Conservation (phyloP, 1,139 yeast genomes). For the Geotrichum histeridarum region DNA sequence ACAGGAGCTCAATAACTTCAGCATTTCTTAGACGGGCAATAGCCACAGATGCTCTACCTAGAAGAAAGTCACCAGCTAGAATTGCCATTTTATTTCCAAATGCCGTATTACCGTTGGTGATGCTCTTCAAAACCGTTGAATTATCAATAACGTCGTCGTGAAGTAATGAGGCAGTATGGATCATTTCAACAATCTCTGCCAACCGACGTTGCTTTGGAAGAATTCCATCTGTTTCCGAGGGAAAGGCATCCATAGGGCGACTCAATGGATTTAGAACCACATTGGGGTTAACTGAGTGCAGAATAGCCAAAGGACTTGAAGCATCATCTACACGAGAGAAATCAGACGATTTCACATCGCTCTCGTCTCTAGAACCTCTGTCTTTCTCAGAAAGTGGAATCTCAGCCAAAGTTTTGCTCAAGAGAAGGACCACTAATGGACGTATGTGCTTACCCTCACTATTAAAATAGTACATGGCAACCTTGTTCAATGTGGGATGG, state of each 20-base stretch:
- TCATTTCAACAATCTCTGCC: slow-evolving; percentile 98
- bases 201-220: slow-evolving; percentile 90
- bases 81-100: slow-evolving; percentile 97
- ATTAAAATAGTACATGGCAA: slow-evolving; percentile 87
- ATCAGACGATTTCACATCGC: slow-evolving; percentile 34
- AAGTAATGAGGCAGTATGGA: slow-evolving; percentile 88
- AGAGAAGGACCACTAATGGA: slow-evolving; percentile 77
- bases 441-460: slow-evolving; percentile 95
- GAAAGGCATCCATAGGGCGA: slow-evolving; percentile 70
- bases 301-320: slow-evolving; percentile 72
- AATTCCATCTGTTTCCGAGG: slow-evolving; percentile 50
- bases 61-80: slow-evolving; percentile 88
- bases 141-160: slow-evolving; percentile 97
- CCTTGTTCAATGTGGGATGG: slow-evolving; percentile 85
- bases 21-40: slow-evolving; percentile 89
- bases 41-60: slow-evolving; percentile 95
- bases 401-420: slow-evolving; percentile 73
- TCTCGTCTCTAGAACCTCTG: slow-evolving; percentile 41
- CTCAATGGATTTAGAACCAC: slow-evolving; percentile 78
- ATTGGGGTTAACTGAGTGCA: slow-evolving; percentile 84
- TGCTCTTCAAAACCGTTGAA: slow-evolving; percentile 83
- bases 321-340: slow-evolving; percentile 34
- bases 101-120: slow-evolving; percentile 87
- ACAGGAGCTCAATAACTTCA: slow-evolving; percentile 89
- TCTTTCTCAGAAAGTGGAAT: slow-evolving; percentile 67